These are phyloP conservation scores for Coniferiporia sulphurascens DNA, from an alignment of 1,284 basidiomycete genomes.

Conservation along the genomic window DNA sequence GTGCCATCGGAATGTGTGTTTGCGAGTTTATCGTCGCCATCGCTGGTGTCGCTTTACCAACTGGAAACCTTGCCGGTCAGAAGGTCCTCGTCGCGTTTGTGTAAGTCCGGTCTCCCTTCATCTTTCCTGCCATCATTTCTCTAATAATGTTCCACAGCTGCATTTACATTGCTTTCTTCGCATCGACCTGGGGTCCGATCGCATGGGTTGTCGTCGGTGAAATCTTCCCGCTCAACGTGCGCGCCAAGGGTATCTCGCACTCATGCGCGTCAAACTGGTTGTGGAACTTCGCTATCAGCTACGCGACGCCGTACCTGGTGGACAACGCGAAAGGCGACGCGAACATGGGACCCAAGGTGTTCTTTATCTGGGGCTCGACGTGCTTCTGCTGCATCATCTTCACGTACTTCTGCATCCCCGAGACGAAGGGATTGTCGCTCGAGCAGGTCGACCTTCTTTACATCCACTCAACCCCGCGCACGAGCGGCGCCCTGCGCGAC, in stretches of 20 bases:
- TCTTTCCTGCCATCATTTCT: constrained; percentile 23
- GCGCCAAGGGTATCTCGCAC: constrained; percentile 76
- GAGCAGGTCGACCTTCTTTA: constrained; percentile 62
- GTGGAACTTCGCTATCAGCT: constrained; percentile 62
- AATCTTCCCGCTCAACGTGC: constrained; percentile 71
- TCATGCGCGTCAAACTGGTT: constrained; percentile 71
- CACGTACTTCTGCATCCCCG: constrained; percentile 75
- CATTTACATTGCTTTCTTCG: constrained; percentile 52
- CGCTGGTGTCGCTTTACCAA: constrained; percentile 59
- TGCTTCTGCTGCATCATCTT: constrained; percentile 68
- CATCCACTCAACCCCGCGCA: constrained; percentile 45
- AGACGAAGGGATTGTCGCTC: constrained; percentile 33
- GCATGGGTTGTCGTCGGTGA: constrained; percentile 76
- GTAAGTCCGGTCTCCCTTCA: constrained; percentile 60
- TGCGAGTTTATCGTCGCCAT: constrained; percentile 76
- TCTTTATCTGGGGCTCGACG: constrained; percentile 86
- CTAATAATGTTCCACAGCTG: constrained; percentile 4
- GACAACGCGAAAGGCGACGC: constrained; percentile 47
- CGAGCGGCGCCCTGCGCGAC: constrained; percentile 44
- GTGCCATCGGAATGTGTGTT: constrained; percentile 66
- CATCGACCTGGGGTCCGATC: constrained; percentile 75
- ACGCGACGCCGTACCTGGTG: constrained; percentile 74
- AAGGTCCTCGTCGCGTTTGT: constrained; percentile 63
- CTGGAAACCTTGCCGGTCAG: constrained; percentile 41
- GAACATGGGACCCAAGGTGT: constrained; percentile 75